A percentile compares a stretch with the other conserved stretches of the same genome.
Conservation (phyloP, 176 grass and related monocot species). For the Typha latifolia region DNA sequence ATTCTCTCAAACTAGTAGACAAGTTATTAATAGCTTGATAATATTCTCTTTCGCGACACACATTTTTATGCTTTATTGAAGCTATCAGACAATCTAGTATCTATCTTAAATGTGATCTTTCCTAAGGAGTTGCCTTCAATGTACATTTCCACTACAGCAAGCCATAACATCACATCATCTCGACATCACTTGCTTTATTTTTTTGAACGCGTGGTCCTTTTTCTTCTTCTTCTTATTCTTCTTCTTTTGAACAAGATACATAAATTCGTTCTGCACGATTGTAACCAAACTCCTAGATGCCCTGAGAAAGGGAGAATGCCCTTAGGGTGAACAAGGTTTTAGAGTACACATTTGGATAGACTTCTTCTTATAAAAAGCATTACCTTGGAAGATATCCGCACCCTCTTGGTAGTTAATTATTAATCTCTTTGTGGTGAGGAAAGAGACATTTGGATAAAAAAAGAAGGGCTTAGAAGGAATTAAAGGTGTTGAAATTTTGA, state of each 20-base stretch:
- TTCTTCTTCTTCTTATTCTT: not conserved
- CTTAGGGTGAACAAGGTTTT: slow-evolving; percentile 13
- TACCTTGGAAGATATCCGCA: slow-evolving; percentile 1
- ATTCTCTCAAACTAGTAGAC: no score
- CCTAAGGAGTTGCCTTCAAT: not conserved
- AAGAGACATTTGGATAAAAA: no score
- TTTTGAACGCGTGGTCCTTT: slow-evolving; percentile 21
- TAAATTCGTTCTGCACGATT: not conserved
- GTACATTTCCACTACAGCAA: slow-evolving; percentile 17
- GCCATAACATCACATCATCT: slow-evolving; percentile 25
- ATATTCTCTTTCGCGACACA: no score
- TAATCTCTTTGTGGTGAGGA: no score
- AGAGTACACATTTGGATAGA: slow-evolving; percentile 2
- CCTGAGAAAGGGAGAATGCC: slow-evolving; percentile 20
- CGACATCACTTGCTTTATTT: slow-evolving; percentile 22
- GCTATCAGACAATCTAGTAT: slow-evolving; percentile 1
- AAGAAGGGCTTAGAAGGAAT: no score
- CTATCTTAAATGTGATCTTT: slow-evolving; percentile 23
- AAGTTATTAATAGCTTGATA: no score
- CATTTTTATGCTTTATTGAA: not conserved
- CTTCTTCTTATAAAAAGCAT: slow-evolving; percentile 9
- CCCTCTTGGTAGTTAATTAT: not conserved
- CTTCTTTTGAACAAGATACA: slow-evolving; percentile 29
- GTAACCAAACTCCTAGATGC: slow-evolving; percentile 24
- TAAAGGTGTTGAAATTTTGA: no score